These are phyloP conservation scores for Fusarium foetens DNA, from an alignment of 2,329 filamentous ascomycete species.

Conservation along the genomic window DNA sequence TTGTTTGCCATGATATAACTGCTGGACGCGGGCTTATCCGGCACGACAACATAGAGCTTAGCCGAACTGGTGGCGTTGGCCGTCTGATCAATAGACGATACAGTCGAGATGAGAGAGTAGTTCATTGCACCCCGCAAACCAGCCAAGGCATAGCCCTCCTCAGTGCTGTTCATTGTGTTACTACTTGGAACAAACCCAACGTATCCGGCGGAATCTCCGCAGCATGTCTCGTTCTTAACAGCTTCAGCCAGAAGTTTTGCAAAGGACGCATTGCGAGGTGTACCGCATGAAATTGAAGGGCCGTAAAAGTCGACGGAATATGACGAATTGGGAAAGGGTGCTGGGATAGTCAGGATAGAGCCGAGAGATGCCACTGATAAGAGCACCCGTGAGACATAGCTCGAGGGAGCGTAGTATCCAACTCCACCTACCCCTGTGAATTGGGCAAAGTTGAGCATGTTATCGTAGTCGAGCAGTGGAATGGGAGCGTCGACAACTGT, in stretches of 20 bases:
- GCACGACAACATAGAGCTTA: neutral
- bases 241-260: neutral
- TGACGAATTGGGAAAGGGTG: constrained; percentile 13
- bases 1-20: neutral
- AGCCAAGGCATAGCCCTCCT: neutral
- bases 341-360: neutral
- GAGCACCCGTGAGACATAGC: neutral
- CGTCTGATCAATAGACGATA: neutral
- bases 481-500: neutral
- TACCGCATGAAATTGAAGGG: neutral
- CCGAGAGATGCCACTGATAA: neutral
- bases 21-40: accelerated
- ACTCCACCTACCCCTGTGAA: neutral
- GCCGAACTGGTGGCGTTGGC: neutral
- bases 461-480: neutral
- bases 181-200: neutral
- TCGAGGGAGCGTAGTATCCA: neutral
- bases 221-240: neutral
- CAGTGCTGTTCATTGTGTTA: neutral
- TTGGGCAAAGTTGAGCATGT: neutral
- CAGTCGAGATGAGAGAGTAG: accelerated
- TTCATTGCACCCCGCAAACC: neutral
- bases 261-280: neutral
- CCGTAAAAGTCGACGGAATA: constrained; percentile 4
- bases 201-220: neutral